phyloP scores from a whole-genome alignment of 1,284 basidiomycete species.

The Sporisorium iseilematis-ciliati region DNA sequence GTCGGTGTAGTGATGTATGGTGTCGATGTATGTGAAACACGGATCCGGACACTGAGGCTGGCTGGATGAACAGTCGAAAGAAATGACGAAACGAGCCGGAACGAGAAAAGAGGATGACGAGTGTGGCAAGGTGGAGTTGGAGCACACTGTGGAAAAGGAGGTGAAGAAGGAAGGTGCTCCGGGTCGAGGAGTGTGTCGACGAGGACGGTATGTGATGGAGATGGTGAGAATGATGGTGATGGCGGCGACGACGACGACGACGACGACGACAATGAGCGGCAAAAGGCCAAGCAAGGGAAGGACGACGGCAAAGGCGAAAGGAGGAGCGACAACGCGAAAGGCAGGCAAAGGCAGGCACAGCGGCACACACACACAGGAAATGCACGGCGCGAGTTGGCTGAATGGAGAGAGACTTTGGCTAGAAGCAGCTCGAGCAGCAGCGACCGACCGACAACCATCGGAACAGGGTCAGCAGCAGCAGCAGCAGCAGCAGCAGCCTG shows the following conservation, averaged over 20 bases:
- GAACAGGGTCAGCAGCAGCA: constrained; percentile 5
- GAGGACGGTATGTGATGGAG: neutral
- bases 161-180: neutral
- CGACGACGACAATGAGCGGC: neutral
- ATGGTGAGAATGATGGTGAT: neutral
- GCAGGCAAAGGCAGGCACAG: neutral
- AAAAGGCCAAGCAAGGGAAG: no score
- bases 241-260: neutral
- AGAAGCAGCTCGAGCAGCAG: neutral
- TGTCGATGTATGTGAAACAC: neutral
- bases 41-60: neutral
- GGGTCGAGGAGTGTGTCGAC: neutral
- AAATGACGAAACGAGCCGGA: constrained; percentile 5
- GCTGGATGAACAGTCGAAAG: neutral
- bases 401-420: neutral
- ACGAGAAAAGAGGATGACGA: neutral
- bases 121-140: neutral
- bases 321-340: constrained; percentile 1
- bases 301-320: neutral
- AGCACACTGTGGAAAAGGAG: neutral
- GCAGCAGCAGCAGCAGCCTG: no score
- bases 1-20: neutral
- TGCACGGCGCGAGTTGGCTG: neutral
- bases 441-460: constrained; percentile 2
- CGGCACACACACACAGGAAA: neutral